A percentile compares a stretch with the other conserved stretches of the same genome.
Conservation (phyloP, 1,284 basidiomycete species). For the Leucoagaricus sp. region DNA sequence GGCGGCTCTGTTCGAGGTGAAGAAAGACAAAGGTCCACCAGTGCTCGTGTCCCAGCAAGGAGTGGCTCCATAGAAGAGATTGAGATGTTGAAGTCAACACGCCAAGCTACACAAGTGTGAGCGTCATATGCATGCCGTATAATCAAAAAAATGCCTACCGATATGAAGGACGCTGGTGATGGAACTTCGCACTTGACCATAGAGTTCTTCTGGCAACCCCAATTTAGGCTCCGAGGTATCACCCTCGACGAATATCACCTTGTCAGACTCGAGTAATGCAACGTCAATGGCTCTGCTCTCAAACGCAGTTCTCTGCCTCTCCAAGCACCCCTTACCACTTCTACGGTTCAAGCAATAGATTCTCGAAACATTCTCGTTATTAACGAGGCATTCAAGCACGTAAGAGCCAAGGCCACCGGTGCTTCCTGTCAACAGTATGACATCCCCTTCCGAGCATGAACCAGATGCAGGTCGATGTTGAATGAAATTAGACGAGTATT, state of each 20-base stretch:
- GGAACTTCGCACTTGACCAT: conserved; percentile 16
- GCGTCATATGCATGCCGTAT: not conserved
- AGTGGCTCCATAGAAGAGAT: conserved; percentile 38
- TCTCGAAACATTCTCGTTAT: conserved; percentile 24
- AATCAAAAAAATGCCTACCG: not conserved
- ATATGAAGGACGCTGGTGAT: conserved; percentile 17
- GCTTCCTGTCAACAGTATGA: conserved; percentile 36
- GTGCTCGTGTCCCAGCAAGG: conserved; percentile 34
- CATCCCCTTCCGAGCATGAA: conserved; percentile 2
- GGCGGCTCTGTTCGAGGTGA: conserved; percentile 14
- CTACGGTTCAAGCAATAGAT: conserved; percentile 30
- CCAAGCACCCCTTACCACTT: conserved; percentile 10
- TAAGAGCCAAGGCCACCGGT: conserved; percentile 37
- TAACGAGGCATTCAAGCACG: conserved; percentile 26
- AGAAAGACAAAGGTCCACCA: conserved; percentile 37
- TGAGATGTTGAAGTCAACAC: conserved; percentile 42
- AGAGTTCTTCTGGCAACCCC: conserved; percentile 15
- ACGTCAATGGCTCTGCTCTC: conserved; percentile 19
- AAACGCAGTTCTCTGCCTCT: conserved; percentile 18
- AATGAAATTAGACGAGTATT: conserved; percentile 9
- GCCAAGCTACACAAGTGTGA: conserved; percentile 33
- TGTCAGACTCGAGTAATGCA: conserved; percentile 16
- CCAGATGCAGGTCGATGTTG: not conserved
- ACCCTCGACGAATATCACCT: conserved; percentile 24
- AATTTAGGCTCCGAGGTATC: conserved; percentile 13